Conservation (phyloP, 2,329 filamentous ascomycete genomes). For the Pseudomassariella vexata region DNA sequence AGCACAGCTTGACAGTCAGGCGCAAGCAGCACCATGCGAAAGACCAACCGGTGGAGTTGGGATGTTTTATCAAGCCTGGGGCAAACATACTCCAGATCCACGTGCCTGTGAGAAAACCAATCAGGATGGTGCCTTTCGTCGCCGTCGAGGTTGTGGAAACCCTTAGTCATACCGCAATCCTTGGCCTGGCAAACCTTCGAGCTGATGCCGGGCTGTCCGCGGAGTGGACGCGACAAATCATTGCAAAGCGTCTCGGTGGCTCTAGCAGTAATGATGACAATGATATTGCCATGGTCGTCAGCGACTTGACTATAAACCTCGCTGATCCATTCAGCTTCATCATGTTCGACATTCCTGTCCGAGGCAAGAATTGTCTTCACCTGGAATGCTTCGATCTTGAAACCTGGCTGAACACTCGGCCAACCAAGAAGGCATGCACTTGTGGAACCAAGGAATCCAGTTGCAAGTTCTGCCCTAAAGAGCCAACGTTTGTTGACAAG, state of each 20-base stretch:
- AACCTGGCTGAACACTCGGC: slow-evolving; percentile 68
- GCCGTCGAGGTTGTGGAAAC: slow-evolving; percentile 67
- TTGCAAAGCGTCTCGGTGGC: slow-evolving; percentile 42
- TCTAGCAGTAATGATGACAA: slow-evolving; percentile 45
- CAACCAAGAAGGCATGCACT: slow-evolving; percentile 31
- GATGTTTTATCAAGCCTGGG: slow-evolving; percentile 50
- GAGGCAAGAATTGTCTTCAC: slow-evolving; percentile 66
- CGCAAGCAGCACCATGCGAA: slow-evolving; percentile 69
- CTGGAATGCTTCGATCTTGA: slow-evolving; percentile 86
- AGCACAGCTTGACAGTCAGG: slow-evolving; percentile 47
- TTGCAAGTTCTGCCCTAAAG: slow-evolving; percentile 31
- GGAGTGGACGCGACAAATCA: slow-evolving; percentile 46
- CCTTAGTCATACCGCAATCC: slow-evolving; percentile 36
- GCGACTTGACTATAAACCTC: slow-evolving; percentile 56
- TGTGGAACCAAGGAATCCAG: slow-evolving; percentile 27
- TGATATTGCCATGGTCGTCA: slow-evolving; percentile 54
- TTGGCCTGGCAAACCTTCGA: slow-evolving; percentile 28
- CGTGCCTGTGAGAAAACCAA: slow-evolving; percentile 18
- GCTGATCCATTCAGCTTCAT: slow-evolving; percentile 60
- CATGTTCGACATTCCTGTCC: slow-evolving; percentile 66
- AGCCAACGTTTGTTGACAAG: slow-evolving; percentile 57
- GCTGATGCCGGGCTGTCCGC: slow-evolving; percentile 32
- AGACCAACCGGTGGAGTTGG: slow-evolving; percentile 72
- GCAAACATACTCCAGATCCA: slow-evolving; percentile 57
- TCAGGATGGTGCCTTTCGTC: slow-evolving; percentile 45